Conservation (phyloP, 2,329 filamentous ascomycete species). For the Cyphellophora attinorum region DNA sequence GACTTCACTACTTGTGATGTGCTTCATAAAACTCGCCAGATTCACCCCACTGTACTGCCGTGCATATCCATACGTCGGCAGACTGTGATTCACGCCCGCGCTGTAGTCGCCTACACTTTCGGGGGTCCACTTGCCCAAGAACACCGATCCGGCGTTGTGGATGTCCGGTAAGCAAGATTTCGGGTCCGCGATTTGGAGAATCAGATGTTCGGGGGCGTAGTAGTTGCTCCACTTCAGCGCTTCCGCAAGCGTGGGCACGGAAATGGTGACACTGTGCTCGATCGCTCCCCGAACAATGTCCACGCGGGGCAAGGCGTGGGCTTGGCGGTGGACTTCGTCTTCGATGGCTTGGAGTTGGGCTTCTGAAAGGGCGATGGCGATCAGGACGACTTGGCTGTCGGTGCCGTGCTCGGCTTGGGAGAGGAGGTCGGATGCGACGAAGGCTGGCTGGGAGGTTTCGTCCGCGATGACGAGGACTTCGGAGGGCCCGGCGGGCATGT, state of each 20-base stretch:
- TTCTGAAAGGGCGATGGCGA: conserved; percentile 72
- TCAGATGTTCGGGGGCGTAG: conserved; percentile 94
- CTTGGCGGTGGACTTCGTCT: conserved; percentile 80
- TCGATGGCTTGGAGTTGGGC: conserved; percentile 72
- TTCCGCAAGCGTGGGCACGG: conserved; percentile 60
- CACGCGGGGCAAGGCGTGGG: conserved; percentile 74
- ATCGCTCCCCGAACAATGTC: conserved; percentile 89
- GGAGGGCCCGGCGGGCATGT: conserved; percentile 95
- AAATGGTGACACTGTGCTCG: conserved; percentile 79
- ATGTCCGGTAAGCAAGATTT: conserved; percentile 66
- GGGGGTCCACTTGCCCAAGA: conserved; percentile 91
- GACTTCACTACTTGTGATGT: conserved; percentile 90
- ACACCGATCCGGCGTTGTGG: conserved; percentile 90
- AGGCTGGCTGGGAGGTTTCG: conserved; percentile 76
- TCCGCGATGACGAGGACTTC: conserved; percentile 96
- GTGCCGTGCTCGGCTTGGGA: conserved; percentile 95
- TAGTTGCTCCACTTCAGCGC: conserved; percentile 79
- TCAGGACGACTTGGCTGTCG: conserved; percentile 88
- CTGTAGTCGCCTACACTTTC: conserved; percentile 98
- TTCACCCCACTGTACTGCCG: conserved; percentile 99
- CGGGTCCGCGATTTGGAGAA: conserved; percentile 75
- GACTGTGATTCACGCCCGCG: conserved; percentile 91
- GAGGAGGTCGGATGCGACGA: conserved; percentile 88
- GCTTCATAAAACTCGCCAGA: conserved; percentile 89
- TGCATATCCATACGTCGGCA: conserved; percentile 95